Evolutionary conservation across 192 early-diverging fungal genomes (phyloP), one percentile per base, ranked within the genome.

Genomic region (Pilobolus umbonatus): DNA sequence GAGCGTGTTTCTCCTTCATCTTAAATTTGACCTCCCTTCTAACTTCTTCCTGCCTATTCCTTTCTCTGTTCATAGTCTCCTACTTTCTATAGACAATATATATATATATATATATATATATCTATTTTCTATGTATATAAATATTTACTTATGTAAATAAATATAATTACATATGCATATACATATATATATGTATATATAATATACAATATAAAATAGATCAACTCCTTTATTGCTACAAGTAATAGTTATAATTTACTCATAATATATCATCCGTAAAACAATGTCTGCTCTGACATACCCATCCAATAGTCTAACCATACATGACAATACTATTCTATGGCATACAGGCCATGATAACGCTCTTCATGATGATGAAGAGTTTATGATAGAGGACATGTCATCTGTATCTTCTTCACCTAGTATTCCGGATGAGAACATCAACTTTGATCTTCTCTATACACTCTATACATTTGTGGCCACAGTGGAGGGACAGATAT

Each of bases 391-490:
- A 0, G 74, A 79, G 14, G 55, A 65, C 22, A 32, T 55, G 7
- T 65, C 62, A 7, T 72, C 74, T 15, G 62, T 71, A 19, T 71
- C 75, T 12, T 72, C 72, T 10, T 68, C 68, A 5, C 57, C 73
- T 29, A 67, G 69, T 31, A 59, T 79, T 29, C 72, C 80, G 10
- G 75, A 78, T 50, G 76, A 78, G 45, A 68, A 82, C 26, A 90
- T 92, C 40, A 84, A 92, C 62, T 85, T 82, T 73, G 74, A 72
- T 34, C 66, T 80, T 29, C 88, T 92, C 12, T 92, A 92, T 64
- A 88, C 89, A 12, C 77, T 89, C 45, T 85, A 86, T 48, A 90
- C 88, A 5, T 92, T 92, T 78, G 81, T 82, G 2, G 87, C 85
- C 0, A 92, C 81, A 9, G 76, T 90, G 22, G 89, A 92, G 58